Percentiles rank a stretch among this genome's conserved stretches.
Conservation (phyloP, 2,329 filamentous ascomycete genomes). For the Aspergillus sergii region DNA sequence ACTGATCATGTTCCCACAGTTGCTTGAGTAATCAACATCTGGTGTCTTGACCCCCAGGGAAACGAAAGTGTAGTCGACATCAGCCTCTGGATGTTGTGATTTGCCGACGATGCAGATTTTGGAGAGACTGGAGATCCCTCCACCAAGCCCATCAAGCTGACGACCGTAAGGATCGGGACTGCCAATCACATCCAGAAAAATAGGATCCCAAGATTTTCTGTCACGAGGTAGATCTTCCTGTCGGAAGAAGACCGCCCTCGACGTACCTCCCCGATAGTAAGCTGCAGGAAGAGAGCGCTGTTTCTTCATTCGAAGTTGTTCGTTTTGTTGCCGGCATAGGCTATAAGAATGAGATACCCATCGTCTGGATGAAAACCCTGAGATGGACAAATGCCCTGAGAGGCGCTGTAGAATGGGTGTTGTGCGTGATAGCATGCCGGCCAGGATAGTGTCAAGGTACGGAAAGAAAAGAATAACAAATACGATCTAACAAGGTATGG, state of each 20-base stretch:
- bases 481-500: too few relatives aligned
- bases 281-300: conserved; percentile 48
- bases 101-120: conserved; percentile 71
- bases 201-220: conserved; percentile 50
- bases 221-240: conserved; percentile 54
- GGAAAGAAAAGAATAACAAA: too few relatives aligned
- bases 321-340: too few relatives aligned
- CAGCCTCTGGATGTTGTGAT: conserved; percentile 51
- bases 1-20: conserved; percentile 75
- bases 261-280: conserved; percentile 71
- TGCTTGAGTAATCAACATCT: conserved; percentile 67
- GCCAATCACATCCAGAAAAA: conserved; percentile 66
- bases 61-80: conserved; percentile 73
- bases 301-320: too few relatives aligned
- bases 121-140: conserved; percentile 68
- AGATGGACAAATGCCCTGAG: too few relatives aligned
- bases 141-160: conserved; percentile 73
- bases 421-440: too few relatives aligned
- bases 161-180: conserved; percentile 67
- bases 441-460: too few relatives aligned
- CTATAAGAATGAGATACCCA: too few relatives aligned
- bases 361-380: too few relatives aligned
- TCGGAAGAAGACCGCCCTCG: conserved; percentile 65
- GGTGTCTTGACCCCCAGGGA: conserved; percentile 66
- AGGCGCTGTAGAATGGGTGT: too few relatives aligned